A percentile compares a stretch with the other conserved stretches of the same genome.
phyloP scores from a whole-genome alignment of 495 filamentous ascomycete genomes.

The Aspergillus homomorphus region DNA sequence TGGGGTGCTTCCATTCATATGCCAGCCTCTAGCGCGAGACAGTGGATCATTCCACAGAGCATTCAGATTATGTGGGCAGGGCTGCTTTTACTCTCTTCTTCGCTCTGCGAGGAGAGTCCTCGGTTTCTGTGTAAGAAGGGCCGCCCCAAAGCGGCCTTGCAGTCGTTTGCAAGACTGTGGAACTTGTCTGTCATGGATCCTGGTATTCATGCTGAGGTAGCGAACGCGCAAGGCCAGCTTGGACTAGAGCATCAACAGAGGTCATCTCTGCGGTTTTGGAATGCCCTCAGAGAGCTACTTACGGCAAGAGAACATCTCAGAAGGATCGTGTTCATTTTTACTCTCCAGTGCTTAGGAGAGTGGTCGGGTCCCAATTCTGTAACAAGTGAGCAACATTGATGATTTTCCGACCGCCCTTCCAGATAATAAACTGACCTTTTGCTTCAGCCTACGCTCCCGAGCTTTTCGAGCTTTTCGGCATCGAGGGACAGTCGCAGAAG shows the following conservation, averaged over 20 bases:
- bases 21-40: conserved; percentile 37
- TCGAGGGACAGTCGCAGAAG: conserved; percentile 53
- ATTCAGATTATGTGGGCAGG: conserved; percentile 60
- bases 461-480: conserved; percentile 57
- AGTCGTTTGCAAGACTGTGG: conserved; percentile 46
- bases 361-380: conserved; percentile 62
- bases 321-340: conserved; percentile 48
- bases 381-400: conserved; percentile 16
- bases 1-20: conserved; percentile 56
- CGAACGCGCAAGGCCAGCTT: conserved; percentile 46
- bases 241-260: conserved; percentile 48
- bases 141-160: conserved; percentile 30
- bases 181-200: conserved; percentile 46
- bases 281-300: conserved; percentile 51
- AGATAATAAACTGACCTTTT: not conserved
- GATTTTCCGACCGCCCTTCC: not conserved
- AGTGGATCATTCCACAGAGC: conserved; percentile 55
- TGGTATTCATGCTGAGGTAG: conserved; percentile 49
- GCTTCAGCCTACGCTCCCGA: conserved; percentile 56
- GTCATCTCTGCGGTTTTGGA: conserved; percentile 39
- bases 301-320: conserved; percentile 49
- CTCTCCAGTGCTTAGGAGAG: conserved; percentile 52
- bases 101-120: conserved; percentile 56
- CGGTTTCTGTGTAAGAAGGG: conserved; percentile 54
- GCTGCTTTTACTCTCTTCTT: conserved; percentile 49